Evolutionary conservation across 164 flowering plant species (phyloP).

Genomic region (Akebia trifoliata): DNA sequence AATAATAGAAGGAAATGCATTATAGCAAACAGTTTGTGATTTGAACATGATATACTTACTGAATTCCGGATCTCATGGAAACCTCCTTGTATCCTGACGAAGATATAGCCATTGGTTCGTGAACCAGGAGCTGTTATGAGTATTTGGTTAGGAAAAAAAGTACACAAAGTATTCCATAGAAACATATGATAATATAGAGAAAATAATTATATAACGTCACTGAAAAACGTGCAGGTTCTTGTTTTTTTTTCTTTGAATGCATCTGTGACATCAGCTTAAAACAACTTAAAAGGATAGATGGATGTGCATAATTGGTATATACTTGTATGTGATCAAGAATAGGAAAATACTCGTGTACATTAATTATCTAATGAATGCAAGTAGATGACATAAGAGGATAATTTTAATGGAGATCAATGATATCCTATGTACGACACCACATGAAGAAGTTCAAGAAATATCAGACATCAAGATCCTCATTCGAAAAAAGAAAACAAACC

Average conservation of each 20-base stretch:
- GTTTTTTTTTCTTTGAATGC: too few species aligned
- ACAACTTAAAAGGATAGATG: not conserved
- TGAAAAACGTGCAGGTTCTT: too few species aligned
- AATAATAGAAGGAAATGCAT: not conserved
- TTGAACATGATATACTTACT: slow-evolving; percentile 31
- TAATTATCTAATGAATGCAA: not conserved
- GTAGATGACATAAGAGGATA: not conserved
- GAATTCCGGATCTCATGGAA: slow-evolving; percentile 91
- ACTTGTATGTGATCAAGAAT: not conserved
- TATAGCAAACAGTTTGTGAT: not conserved
- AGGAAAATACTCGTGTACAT: not conserved
- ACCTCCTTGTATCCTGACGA: slow-evolving; percentile 86
- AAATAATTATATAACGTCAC: too few species aligned
- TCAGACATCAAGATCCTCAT: not conserved
- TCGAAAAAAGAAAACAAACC: not conserved
- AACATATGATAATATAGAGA: too few species aligned
- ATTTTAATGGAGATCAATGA: not conserved
- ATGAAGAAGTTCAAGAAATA: not conserved
- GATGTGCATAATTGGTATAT: too few species aligned
- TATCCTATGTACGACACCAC: not conserved
- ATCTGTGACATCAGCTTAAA: not conserved
- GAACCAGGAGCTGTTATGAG: slow-evolving; percentile 50
- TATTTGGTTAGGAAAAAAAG: slow-evolving; percentile 5
- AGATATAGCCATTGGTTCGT: slow-evolving; percentile 65
- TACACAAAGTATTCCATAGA: too few species aligned